Evolutionary conservation across 192 early-diverging fungal species (phyloP).

Genomic region (Coemansia sp.): DNA sequence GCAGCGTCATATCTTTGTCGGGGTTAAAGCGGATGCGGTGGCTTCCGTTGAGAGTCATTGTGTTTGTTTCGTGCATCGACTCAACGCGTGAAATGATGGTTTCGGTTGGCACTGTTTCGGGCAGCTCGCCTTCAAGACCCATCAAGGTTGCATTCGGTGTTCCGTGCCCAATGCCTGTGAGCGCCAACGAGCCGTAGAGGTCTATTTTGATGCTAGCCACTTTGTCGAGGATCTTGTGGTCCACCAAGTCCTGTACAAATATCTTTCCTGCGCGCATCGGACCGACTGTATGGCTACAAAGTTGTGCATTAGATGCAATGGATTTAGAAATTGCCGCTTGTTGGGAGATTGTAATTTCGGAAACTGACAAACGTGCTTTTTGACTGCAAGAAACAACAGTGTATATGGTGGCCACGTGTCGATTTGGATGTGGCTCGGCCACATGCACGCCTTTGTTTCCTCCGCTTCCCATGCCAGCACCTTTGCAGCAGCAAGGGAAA

Average conservation of each 20-base stretch:
- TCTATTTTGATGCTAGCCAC: slow-evolving; percentile 72
- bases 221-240: slow-evolving; percentile 64
- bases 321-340: background rate
- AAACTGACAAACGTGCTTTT: too few species aligned
- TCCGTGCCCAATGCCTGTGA: slow-evolving; percentile 95
- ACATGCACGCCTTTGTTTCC: background rate
- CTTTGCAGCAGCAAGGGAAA: background rate
- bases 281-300: slow-evolving; percentile 80
- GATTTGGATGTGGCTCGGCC: background rate
- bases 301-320: background rate
- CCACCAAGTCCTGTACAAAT: slow-evolving; percentile 83
- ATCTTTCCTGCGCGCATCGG: slow-evolving; percentile 97
- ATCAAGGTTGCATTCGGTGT: slow-evolving; percentile 88
- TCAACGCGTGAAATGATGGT: slow-evolving; percentile 74
- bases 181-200: slow-evolving; percentile 88
- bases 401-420: slow-evolving; percentile 1
- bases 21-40: slow-evolving; percentile 83
- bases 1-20: slow-evolving; percentile 82
- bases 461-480: slow-evolving; percentile 1
- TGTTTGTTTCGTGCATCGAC: slow-evolving; percentile 71
- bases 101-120: slow-evolving; percentile 80
- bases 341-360: background rate
- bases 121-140: slow-evolving; percentile 89
- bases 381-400: background rate
- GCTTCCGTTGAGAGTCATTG: slow-evolving; percentile 70